Evolutionary conservation across 805 yeast species (phyloP), one percentile per base, ranked within the genome.

Genomic region (Candida mattraensis): DNA sequence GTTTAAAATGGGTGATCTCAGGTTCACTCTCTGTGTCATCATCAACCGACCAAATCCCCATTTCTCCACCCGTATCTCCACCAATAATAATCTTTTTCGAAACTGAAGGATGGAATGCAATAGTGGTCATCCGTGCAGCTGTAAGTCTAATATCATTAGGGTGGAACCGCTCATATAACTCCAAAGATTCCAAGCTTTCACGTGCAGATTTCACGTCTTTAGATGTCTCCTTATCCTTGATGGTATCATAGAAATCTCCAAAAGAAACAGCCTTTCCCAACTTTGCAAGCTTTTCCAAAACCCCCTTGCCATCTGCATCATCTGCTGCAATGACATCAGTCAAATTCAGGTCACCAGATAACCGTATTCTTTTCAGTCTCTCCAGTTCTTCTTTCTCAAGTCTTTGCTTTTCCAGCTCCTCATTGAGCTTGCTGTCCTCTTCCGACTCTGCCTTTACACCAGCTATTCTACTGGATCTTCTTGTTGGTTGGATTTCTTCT

Each of bases 21-120:
- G 79, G 78, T 4, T 59, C 69, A 6, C 60, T 64, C 2, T 56
- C 60, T 8, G 57, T 59, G 24, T 51, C 63, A 21, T 59, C 61
- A 5, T 72, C 74, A 6, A 85, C 82, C 28, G 89, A 80, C 97
- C 97, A 91, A 11, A 93, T 69, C 0, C 97, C 97, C 27, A 88
- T 61, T 44, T 78, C 74, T 5, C 99, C 99, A n/a, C 65, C 63
- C 9, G 87, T 86, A 60, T 93, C 99, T 29, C 97, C 98, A 1
- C 88, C 96, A 20, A 86, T 56, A 2, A 88, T 69, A 4, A 91
- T 51, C 45, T 83, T 70, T 42, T 78, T 78, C 1, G 69, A 72
- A 0, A 54, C 56, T 0, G 84, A 61, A 0, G 97, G 96, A 59
- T 91, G 98, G 56, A 87, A 83, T 24, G 70, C 66, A 25, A 88